Evolutionary conservation across 2,329 filamentous ascomycete species (phyloP).

Genomic region (Colletotrichum tabaci): DNA sequence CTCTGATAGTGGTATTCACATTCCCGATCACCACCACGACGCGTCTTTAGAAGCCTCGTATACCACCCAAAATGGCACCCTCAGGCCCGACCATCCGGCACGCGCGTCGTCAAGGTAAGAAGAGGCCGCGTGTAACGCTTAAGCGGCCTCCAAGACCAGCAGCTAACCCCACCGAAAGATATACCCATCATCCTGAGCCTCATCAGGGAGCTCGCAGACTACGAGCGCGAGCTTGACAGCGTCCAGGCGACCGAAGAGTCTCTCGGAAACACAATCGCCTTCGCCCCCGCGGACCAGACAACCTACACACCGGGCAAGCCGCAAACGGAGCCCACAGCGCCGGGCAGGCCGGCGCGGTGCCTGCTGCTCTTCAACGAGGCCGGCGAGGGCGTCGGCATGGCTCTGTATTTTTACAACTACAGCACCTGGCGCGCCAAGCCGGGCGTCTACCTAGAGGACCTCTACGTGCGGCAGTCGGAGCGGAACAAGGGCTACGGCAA

Average conservation of each 20-base stretch:
- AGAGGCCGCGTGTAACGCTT: conserved; percentile 18
- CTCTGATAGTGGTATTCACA: not conserved
- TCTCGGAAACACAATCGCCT: conserved; percentile 83
- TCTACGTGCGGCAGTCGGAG: conserved; percentile 83
- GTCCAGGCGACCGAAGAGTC: conserved; percentile 85
- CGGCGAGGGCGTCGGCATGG: conserved; percentile 77
- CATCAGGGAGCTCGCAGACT: conserved; percentile 88
- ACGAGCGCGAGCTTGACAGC: conserved; percentile 82
- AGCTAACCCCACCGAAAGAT: conserved; percentile 66
- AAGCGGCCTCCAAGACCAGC: not conserved
- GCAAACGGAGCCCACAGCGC: conserved; percentile 68
- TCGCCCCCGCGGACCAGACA: conserved; percentile 70
- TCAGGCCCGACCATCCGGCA: conserved; percentile 63
- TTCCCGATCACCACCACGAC: not conserved
- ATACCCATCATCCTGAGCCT: conserved; percentile 84
- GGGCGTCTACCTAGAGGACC: conserved; percentile 93
- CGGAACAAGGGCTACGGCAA: conserved; percentile 86
- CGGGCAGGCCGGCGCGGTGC: conserved; percentile 79
- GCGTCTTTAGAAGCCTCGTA: not conserved
- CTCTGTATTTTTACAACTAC: conserved; percentile 96
- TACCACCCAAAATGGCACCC: conserved; percentile 49
- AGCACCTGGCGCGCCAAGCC: conserved; percentile 91
- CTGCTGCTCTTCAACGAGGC: conserved; percentile 73
- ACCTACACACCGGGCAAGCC: conserved; percentile 51
- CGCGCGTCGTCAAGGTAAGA: conserved; percentile 71